Evolutionary conservation across 768 basidiomycete genomes (phyloP).

Genomic region (Gloeopeniophorella convolvens): DNA sequence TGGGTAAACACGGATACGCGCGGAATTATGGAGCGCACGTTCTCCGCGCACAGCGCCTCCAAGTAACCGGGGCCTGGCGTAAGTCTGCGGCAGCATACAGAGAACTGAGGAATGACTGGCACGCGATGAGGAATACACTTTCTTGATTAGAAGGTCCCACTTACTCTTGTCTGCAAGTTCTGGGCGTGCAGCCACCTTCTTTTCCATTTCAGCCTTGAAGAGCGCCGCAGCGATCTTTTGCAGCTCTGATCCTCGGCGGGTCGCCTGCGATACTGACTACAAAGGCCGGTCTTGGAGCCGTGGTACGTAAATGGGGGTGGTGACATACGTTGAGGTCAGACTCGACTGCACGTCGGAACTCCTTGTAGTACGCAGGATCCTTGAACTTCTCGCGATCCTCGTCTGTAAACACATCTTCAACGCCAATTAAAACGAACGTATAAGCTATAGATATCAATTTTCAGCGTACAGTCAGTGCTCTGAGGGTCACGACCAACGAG

Average conservation of each 20-base stretch:
- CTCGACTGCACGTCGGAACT: slow-evolving; percentile 20
- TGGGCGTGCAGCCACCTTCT: slow-evolving; percentile 24
- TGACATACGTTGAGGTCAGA: slow-evolving; percentile 21
- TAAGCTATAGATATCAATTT: neutral
- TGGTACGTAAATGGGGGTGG: neutral
- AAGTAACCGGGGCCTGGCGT: slow-evolving; percentile 31
- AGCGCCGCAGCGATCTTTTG: slow-evolving; percentile 16
- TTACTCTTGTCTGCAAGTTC: slow-evolving; percentile 22
- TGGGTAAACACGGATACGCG: neutral
- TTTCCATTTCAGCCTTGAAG: slow-evolving; percentile 21
- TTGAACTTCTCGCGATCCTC: slow-evolving; percentile 21
- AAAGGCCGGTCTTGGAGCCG: neutral
- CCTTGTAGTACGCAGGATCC: slow-evolving; percentile 16
- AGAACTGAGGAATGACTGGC: slow-evolving; percentile 25
- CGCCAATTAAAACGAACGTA: neutral
- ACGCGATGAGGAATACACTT: neutral
- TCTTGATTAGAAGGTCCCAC: neutral
- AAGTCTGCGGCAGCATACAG: slow-evolving; percentile 27
- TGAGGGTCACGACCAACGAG: slow-evolving; percentile 10
- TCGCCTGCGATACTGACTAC: slow-evolving; percentile 15
- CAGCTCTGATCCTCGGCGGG: slow-evolving; percentile 15
- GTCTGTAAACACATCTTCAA: slow-evolving; percentile 23
- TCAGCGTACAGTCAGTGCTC: neutral
- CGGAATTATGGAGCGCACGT: slow-evolving; percentile 13
- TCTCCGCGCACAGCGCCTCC: slow-evolving; percentile 26